These are phyloP conservation scores for Yarrowia divulgata DNA, from an alignment of 805 yeast species.

Conservation along the genomic window DNA sequence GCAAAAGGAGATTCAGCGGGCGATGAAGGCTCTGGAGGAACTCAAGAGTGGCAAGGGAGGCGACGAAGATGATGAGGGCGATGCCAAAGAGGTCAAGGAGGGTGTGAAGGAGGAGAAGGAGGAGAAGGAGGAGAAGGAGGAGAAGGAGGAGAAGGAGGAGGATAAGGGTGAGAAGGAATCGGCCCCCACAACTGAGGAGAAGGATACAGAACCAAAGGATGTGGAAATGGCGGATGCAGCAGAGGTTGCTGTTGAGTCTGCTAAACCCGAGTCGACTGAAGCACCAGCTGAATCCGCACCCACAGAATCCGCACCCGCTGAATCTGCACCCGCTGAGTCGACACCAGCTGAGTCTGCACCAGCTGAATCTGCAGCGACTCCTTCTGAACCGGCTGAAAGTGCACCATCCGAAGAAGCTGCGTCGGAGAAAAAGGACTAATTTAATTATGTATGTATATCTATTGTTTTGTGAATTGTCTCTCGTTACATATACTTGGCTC, in stretches of 20 bases:
- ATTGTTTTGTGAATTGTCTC: background rate
- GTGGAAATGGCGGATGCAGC: background rate
- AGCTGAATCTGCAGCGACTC: background rate
- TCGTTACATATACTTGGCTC: background rate
- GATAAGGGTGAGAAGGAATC: background rate
- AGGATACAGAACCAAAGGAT: background rate
- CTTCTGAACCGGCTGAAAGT: background rate
- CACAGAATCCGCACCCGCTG: background rate
- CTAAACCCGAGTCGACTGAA: background rate
- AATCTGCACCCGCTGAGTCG: background rate
- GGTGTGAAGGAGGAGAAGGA: background rate
- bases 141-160: background rate
- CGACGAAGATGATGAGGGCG: background rate
- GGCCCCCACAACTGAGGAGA: background rate
- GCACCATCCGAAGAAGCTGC: no score
- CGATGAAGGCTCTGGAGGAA: constrained; percentile 44
- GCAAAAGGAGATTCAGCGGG: constrained; percentile 45
- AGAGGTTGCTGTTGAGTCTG: background rate
- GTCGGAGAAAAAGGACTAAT: constrained; percentile 13
- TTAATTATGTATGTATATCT: constrained; percentile 16
- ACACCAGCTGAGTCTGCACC: background rate
- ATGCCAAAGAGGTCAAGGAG: background rate
- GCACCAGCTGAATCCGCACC: background rate
- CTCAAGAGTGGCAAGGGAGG: constrained; percentile 41
- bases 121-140: background rate